These are phyloP conservation scores for Penicillium sp. DNA, from an alignment of 2,329 filamentous ascomycete genomes.

Conservation along the genomic window DNA sequence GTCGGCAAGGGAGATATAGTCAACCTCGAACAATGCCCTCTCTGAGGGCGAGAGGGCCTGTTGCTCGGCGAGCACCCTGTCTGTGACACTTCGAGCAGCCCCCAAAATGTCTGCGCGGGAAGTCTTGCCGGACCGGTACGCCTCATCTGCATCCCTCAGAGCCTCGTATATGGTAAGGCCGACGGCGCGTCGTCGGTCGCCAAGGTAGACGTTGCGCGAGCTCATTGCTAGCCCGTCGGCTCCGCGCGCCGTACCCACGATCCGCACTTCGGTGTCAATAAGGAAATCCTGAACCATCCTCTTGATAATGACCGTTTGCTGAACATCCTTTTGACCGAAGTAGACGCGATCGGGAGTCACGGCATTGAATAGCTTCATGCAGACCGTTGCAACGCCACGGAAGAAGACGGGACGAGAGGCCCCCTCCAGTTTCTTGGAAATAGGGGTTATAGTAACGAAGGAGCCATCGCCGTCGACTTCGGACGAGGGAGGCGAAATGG, in stretches of 20 bases:
- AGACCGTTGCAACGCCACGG: conserved; percentile 90
- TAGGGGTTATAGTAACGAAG: conserved; percentile 85
- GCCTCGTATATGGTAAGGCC: conserved; percentile 69
- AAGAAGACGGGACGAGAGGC: conserved; percentile 88
- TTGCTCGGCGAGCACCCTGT: conserved; percentile 57
- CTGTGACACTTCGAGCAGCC: conserved; percentile 60
- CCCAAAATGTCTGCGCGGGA: conserved; percentile 65
- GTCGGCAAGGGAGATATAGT: conserved; percentile 89
- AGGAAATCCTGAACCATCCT: conserved; percentile 85
- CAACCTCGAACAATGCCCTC: conserved; percentile 71
- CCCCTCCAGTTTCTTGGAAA: conserved; percentile 78
- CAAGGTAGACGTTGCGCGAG: conserved; percentile 90
- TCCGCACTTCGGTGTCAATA: conserved; percentile 66
- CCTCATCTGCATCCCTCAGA: conserved; percentile 64
- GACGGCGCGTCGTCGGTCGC: conserved; percentile 63
- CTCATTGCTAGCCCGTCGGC: conserved; percentile 81
- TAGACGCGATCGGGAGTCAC: conserved; percentile 74
- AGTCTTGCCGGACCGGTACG: conserved; percentile 54
- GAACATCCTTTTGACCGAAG: conserved; percentile 96
- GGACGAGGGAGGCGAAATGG: conserved; percentile 68
- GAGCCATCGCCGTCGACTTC: conserved; percentile 72
- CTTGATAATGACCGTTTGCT: conserved; percentile 87
- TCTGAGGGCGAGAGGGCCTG: conserved; percentile 54
- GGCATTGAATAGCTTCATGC: conserved; percentile 88
- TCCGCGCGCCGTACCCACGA: conserved; percentile 72